Conservation (phyloP, 75 land plant genomes). For the Chamaecyparis obtusa region DNA sequence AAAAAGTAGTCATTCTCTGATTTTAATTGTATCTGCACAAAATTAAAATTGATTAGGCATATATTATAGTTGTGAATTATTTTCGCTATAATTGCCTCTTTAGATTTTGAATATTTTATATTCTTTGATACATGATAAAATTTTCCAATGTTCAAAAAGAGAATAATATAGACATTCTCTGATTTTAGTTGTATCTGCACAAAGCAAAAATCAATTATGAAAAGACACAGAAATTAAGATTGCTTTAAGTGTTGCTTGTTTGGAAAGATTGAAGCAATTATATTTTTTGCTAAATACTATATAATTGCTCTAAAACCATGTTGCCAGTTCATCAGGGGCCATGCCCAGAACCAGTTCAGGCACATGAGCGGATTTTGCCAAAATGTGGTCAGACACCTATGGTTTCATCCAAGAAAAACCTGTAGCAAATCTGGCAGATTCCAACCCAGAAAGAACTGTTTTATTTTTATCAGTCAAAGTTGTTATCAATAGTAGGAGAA, state of each 20-base stretch:
- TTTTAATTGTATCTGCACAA: neutral
- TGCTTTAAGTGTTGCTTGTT: neutral
- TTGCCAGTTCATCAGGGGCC: too few relatives aligned
- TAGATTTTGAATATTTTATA: neutral
- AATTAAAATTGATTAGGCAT: neutral
- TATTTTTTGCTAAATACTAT: too few relatives aligned
- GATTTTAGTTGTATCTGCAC: neutral
- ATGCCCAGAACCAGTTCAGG: too few relatives aligned
- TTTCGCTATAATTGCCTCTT: neutral
- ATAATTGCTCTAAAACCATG: too few relatives aligned
- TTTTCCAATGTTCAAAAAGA: neutral
- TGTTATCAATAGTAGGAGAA: too few relatives aligned
- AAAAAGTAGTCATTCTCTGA: neutral
- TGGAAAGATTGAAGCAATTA: neutral
- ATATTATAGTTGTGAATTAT: neutral
- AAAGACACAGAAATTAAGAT: neutral
- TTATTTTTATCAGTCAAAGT: too few relatives aligned
- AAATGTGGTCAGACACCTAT: too few relatives aligned
- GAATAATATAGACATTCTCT: neutral
- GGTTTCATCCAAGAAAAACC: too few relatives aligned
- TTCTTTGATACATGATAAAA: too few relatives aligned
- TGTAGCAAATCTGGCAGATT: too few relatives aligned
- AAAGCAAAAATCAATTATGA: neutral
- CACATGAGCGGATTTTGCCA: too few relatives aligned
- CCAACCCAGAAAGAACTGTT: too few relatives aligned